Conservation (phyloP, 352 stramenopile genomes). For the Globisporangium paddicum region DNA sequence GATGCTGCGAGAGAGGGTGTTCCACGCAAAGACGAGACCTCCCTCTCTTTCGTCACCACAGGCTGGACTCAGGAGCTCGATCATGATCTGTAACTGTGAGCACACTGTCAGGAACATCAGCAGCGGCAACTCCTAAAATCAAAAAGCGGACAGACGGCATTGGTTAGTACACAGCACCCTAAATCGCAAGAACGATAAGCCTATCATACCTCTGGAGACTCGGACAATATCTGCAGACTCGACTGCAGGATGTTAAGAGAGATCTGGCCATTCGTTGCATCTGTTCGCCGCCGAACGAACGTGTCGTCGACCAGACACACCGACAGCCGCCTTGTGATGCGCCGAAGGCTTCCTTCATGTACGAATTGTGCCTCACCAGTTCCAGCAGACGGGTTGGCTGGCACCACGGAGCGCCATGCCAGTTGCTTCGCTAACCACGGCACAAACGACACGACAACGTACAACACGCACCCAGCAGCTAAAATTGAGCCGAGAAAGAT, state of each 20-base stretch:
- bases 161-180: background rate
- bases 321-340: conserved; percentile 5
- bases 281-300: conserved; percentile 2
- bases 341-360: conserved; percentile 2
- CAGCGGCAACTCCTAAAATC: conserved; percentile 7
- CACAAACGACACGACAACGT: background rate
- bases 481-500: conserved; percentile 1
- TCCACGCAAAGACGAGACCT: conserved; percentile 15
- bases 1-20: conserved; percentile 4
- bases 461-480: background rate
- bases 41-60: background rate
- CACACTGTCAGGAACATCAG: conserved; percentile 15
- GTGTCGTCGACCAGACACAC: conserved; percentile 7
- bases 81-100: conserved; percentile 10
- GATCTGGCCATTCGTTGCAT: background rate
- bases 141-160: background rate
- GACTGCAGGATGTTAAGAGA: conserved; percentile 7
- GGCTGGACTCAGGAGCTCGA: conserved; percentile 2
- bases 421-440: background rate
- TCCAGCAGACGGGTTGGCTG: background rate
- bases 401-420: too few relatives aligned
- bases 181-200: background rate
- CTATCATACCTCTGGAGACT: conserved; percentile 7
- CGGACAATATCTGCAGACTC: conserved; percentile 8
- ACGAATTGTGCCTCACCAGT: background rate